phyloP scores from a whole-genome alignment of 2,329 filamentous ascomycete species.

The Talaromyces atroroseus region DNA sequence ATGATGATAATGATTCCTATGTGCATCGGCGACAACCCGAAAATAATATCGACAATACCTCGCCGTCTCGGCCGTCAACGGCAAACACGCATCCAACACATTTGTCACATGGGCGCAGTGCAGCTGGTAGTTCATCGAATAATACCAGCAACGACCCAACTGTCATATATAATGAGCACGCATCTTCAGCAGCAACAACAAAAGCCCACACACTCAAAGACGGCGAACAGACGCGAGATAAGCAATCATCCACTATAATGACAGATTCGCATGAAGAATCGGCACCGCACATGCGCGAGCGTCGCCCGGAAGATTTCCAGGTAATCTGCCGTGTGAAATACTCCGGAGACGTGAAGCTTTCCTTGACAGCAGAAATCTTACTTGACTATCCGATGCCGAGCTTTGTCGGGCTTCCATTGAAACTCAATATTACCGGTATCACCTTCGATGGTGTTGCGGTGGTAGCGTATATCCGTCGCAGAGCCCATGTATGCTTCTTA shows the following conservation, averaged over 20 bases:
- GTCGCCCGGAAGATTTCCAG: conserved; percentile 79
- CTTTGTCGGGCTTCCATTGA: conserved; percentile 92
- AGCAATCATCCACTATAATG: conserved; percentile 16
- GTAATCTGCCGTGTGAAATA: conserved; percentile 89
- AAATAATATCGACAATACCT: conserved; percentile 31
- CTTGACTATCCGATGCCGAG: conserved; percentile 98
- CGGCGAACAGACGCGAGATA: conserved; percentile 6
- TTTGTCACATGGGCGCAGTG: conserved; percentile 22
- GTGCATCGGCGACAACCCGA: conserved; percentile 23
- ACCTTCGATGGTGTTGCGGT: conserved; percentile 95
- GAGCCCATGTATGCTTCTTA: conserved; percentile 90
- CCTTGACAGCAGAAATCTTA: conserved; percentile 88
- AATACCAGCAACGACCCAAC: conserved; percentile 22
- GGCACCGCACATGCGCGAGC: conserved; percentile 60
- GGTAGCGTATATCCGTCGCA: conserved; percentile 80
- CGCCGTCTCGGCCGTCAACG: conserved; percentile 40
- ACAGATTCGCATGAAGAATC: conserved; percentile 22
- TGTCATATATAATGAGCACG: conserved; percentile 17
- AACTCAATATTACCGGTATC: conserved; percentile 88
- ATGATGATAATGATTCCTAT: background rate
- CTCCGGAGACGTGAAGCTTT: conserved; percentile 77
- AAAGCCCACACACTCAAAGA: conserved; percentile 17
- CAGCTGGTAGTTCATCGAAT: conserved; percentile 11
- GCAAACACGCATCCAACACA: conserved; percentile 32
- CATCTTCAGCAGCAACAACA: conserved; percentile 15